Evolutionary conservation across 2,329 filamentous ascomycete species (phyloP).

Genomic region (Scytalidium sp.): DNA sequence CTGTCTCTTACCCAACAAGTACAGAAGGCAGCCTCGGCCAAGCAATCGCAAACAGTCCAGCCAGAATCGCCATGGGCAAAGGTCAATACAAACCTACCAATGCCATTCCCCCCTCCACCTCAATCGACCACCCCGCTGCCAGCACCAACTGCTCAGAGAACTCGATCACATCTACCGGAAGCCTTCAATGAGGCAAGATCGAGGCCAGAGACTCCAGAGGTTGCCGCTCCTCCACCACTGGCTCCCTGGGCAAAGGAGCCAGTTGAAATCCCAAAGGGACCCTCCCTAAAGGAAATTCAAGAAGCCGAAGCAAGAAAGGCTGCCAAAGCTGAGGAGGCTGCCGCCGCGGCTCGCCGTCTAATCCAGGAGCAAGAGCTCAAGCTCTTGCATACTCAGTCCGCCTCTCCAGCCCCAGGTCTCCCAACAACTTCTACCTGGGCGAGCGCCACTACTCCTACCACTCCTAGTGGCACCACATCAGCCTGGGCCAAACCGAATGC

Average conservation of each 20-base stretch:
- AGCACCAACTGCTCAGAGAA: constrained; percentile 84
- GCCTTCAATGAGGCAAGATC: constrained; percentile 65
- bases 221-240: constrained; percentile 61
- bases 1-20: constrained; percentile 82
- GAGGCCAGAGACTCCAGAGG: constrained; percentile 73
- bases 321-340: constrained; percentile 80
- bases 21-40: constrained; percentile 66
- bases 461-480: constrained; percentile 23
- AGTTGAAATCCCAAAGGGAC: constrained; percentile 72
- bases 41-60: constrained; percentile 49
- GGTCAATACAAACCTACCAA: constrained; percentile 65
- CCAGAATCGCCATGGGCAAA: constrained; percentile 55
- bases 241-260: constrained; percentile 95
- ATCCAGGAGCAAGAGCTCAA: constrained; percentile 75
- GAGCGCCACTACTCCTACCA: constrained; percentile 30
- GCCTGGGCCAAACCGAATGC: constrained; percentile 47
- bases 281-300: constrained; percentile 94
- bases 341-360: constrained; percentile 72
- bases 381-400: constrained; percentile 52
- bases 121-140: constrained; percentile 79
- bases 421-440: constrained; percentile 85
- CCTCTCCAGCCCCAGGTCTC: constrained; percentile 69
- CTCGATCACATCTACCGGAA: constrained; percentile 80
- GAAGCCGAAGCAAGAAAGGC: constrained; percentile 92
- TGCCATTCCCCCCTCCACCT: constrained; percentile 66